A percentile compares a stretch with the other conserved stretches of the same genome.
phyloP scores from a whole-genome alignment of 805 yeast species.

The Candida khao-thaluensis region DNA sequence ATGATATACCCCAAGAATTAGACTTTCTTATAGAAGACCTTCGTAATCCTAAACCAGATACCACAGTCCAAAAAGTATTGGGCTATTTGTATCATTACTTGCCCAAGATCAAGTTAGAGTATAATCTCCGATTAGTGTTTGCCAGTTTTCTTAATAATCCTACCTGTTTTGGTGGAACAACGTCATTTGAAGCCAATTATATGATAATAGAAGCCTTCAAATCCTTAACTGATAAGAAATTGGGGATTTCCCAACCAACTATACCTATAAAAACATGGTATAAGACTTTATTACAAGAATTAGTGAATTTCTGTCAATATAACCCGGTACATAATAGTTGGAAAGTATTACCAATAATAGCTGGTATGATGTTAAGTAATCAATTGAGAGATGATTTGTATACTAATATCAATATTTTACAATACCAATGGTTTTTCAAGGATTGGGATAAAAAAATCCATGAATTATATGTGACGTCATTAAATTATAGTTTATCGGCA shows the following conservation, averaged over 20 bases:
- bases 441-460: conserved; percentile 32
- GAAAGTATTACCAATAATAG: conserved; percentile 48
- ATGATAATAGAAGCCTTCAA: conserved; percentile 49
- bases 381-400: conserved; percentile 32
- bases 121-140: conserved; percentile 45
- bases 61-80: conserved; percentile 32
- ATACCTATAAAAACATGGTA: conserved; percentile 46
- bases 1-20: conserved; percentile 35
- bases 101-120: conserved; percentile 48
- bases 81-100: conserved; percentile 52
- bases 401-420: conserved; percentile 25
- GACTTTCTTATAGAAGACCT: conserved; percentile 49
- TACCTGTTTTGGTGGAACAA: conserved; percentile 21
- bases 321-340: conserved; percentile 32
- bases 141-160: conserved; percentile 47
- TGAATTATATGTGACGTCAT: conserved; percentile 27
- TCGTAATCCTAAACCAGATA: conserved; percentile 35
- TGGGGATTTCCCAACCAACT: conserved; percentile 48
- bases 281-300: conserved; percentile 33
- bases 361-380: conserved; percentile 45
- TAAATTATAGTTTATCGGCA: conserved; percentile 24
- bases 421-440: conserved; percentile 32
- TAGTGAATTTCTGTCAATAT: conserved; percentile 28
- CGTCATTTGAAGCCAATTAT: conserved; percentile 29
- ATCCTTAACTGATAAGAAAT: conserved; percentile 44